Base-by-base conservation (phyloP, 2,329 filamentous ascomycete species). In the Aspergillus eucalypticola region DNA sequence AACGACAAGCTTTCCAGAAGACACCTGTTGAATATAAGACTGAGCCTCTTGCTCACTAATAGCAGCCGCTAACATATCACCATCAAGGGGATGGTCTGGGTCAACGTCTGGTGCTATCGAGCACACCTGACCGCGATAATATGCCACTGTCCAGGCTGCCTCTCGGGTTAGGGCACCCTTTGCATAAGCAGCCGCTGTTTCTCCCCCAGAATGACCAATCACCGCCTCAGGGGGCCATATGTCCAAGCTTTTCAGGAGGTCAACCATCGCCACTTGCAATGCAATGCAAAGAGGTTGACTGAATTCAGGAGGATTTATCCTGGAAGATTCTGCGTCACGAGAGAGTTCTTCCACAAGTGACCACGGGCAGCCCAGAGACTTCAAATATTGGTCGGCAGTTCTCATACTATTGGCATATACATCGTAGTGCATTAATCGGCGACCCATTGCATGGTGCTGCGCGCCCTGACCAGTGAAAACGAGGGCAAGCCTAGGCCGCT, bases 121-220 rank as follows among this genome's bases (percentile, higher is more conserved):
- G 56, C 55, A 3, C 56, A 49, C 3, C 49, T 42, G 39, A 17
- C 39, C 39, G 15, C 39, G 39, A 13, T 41, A 21, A 7, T 1
- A 63, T 60, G 1, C 66, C 63, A 5, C 74, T 21, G 21, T 17
- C 11, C 62, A 41, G 6, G 39, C 39, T 6, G 39, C 39, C 39
- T 41, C 39, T n/a, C n/a, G n/a, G n/a, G 39, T 41, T n/a, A 41
- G n/a, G 6, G 39, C 39, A 8, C 15, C 39, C 17, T 41, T 29
- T 4, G 44, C 79, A 59, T 82, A 83, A 7, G 79, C 78, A 0
- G 79, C 79, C 0, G 77, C 78, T 32, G 82, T 72, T 53, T 75
- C 73, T 5, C 73, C 73, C 2, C 68, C 70, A 0, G 71, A 74
- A 39, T 75, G 73, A 2, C 73, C 72, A 1, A 53, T 58, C 5